Base-by-base conservation (phyloP, 768 basidiomycete genomes). In the Trametes elegans region DNA sequence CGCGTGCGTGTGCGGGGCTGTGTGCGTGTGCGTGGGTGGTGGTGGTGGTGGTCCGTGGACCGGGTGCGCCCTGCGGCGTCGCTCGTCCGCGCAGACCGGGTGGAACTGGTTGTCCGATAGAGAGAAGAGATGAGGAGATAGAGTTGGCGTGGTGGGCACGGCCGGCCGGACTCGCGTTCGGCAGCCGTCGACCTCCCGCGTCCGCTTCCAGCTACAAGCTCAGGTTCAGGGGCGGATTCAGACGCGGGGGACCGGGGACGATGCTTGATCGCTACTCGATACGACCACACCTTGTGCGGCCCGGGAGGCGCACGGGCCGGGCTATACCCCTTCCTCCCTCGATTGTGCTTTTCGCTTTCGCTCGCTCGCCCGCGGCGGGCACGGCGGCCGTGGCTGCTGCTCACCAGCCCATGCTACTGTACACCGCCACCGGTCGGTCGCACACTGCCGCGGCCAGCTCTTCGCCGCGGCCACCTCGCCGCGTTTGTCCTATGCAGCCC, bases 311-410 rank as follows among this genome's bases (percentile, higher is more conserved):
- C 55, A 40, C 43, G 49, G 43, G 28, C 9, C 16, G 11, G 13
- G 40, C 14, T 50, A 57, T 57, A 57, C 55, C 55, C 32, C 43
- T 50, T 50, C 55, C 49, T 55, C 55, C 55, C 43, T 29, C 21
- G 42, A 39, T 57, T 45, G 21, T 31, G 44, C n/a, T 36, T 23
- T 55, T 48, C 40, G 40, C 36, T 55, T 48, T 42, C 43, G 23
- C 29, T 24, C 41, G 51, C 42, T 42, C 23, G 49, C 14, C 9
- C 8, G 40, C 40, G 21, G 40, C 6, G 19, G 7, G 40, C 9
- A 21, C 19, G 7, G 41, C 24, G 41, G 41, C 14, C n/a, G n/a
- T n/a, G n/a, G 24, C 41, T 10, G 13, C 24, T 11, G 40, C 23
- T 11, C 24, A 21, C 23, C 23, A 2, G 5, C 13, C 24, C 18